A percentile compares a stretch with the other conserved stretches of the same genome.
phyloP scores from a whole-genome alignment of 75 land plant species.

The Pinus tabuliformis region DNA sequence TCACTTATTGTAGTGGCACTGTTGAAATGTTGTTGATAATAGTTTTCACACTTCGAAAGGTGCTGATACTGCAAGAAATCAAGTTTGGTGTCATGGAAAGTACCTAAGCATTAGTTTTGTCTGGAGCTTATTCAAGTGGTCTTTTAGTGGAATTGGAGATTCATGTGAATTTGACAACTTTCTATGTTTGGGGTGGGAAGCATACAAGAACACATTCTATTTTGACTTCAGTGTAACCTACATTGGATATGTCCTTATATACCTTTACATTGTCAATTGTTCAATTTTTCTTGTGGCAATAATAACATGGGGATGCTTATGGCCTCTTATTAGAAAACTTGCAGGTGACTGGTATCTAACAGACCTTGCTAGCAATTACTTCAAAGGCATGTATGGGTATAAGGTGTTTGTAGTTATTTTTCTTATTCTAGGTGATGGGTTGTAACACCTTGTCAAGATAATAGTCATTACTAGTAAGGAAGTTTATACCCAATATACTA shows the following conservation, averaged over 20 bases:
- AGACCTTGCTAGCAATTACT: conserved; percentile 32
- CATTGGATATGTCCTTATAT: conserved; percentile 63
- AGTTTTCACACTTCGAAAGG: conserved; percentile 50
- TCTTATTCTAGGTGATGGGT: no score
- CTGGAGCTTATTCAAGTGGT: conserved; percentile 67
- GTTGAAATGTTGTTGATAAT: conserved; percentile 45
- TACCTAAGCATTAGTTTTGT: conserved; percentile 39
- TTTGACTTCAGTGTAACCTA: conserved; percentile 66
- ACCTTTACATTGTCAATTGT: conserved; percentile 57
- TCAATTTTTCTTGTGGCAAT: conserved; percentile 59
- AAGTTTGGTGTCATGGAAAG: conserved; percentile 47
- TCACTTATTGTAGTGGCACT: conserved; percentile 63
- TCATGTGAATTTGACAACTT: conserved; percentile 57
- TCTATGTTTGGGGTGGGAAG: conserved; percentile 32
- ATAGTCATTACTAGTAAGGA: no score
- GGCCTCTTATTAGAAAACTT: conserved; percentile 50
- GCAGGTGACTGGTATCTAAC: conserved; percentile 67
- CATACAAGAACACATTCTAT: conserved; percentile 30
- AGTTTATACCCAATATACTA: no score
- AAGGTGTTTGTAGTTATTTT: conserved; percentile 21
- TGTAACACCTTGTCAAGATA: no score
- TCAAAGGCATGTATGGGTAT: conserved; percentile 58
- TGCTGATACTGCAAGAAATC: conserved; percentile 48
- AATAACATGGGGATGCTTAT: conserved; percentile 53
- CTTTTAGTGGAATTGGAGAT: conserved; percentile 54